Base-by-base conservation (phyloP, 2,329 filamentous ascomycete species). In the Cercospora zeina region DNA sequence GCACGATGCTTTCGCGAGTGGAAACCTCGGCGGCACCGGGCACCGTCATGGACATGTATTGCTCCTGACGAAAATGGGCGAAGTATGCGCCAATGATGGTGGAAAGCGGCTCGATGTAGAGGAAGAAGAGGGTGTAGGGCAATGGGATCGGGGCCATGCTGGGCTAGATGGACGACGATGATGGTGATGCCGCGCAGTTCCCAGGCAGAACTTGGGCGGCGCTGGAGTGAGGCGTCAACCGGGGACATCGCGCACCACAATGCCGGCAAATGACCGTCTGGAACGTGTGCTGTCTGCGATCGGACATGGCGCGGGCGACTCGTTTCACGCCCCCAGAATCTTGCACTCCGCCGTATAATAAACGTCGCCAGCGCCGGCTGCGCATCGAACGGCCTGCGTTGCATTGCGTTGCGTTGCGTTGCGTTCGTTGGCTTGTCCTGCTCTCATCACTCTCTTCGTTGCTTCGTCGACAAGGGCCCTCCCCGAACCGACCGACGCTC, bases 61-160 rank as follows among this genome's bases (percentile, higher is more conserved):
- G 75, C 24, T 73, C 65, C 58, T 82, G 83, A 58, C 76, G 73
- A 70, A 80, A 80, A 69, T 79, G 77, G 55, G 83, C 83, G 70
- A 79, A 81, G 71, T 81, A 79, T 62, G 83, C 82, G 30, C 84
- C 84, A 2, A 79, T 71, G 7, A 84, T 71, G 51, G 83, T 82
- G 57, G 80, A 80, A 62, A 83, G 59, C 19, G 84, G 84, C 75
- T 93, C 90, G 70, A 93, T 79, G 72, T 87, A 81, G 65, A 92
- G 85, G 78, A 93, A 93, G 79, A 93, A 91, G 72, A 87, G 69
- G 62, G 83, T 83, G 78, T 93, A 93, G 65, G 80, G 67, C 36
- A 82, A 68, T 21, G 88, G 88, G 37, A 90, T 81, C 47, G 65
- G 60, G 47, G 45, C 42, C 45, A 54, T 27, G 53, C 50, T 57